phyloP scores from a whole-genome alignment of 805 yeast species.

The Candida ortonii region DNA sequence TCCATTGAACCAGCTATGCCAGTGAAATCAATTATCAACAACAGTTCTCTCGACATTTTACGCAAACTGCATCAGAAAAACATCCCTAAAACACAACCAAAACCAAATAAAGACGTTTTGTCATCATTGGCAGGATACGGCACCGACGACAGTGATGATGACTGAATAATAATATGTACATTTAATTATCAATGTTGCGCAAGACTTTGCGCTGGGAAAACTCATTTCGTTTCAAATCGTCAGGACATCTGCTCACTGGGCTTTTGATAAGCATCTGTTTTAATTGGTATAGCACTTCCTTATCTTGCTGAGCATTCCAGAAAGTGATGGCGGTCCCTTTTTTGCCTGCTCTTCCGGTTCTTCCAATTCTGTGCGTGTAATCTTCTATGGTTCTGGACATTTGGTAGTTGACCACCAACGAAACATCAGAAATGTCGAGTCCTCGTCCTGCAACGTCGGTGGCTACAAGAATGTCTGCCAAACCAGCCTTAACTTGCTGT shows the following conservation, averaged over 20 bases:
- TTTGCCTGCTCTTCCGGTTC: constrained; percentile 95
- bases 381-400: constrained; percentile 77
- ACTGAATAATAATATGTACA: constrained; percentile 4
- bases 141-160: constrained; percentile 16
- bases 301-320: constrained; percentile 52
- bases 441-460: constrained; percentile 98
- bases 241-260: constrained; percentile 38
- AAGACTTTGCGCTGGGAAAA: constrained; percentile 17
- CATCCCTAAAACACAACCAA: not conserved
- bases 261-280: constrained; percentile 46
- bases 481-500: constrained; percentile 51
- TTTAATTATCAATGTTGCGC: constrained; percentile 15
- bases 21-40: constrained; percentile 2
- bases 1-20: not conserved
- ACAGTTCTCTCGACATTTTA: constrained; percentile 4
- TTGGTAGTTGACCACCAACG: constrained; percentile 82
- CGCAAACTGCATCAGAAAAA: constrained; percentile 1
- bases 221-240: constrained; percentile 33
- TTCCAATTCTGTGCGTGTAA: constrained; percentile 89
- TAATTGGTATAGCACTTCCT: constrained; percentile 48
- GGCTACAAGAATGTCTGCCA: constrained; percentile 69
- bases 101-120: not conserved
- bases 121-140: too few relatives aligned
- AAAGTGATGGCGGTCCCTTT: constrained; percentile 75
- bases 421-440: constrained; percentile 83